These are phyloP conservation scores for Beauveria medogensis DNA, from an alignment of 2,329 filamentous ascomycete genomes.

Conservation along the genomic window DNA sequence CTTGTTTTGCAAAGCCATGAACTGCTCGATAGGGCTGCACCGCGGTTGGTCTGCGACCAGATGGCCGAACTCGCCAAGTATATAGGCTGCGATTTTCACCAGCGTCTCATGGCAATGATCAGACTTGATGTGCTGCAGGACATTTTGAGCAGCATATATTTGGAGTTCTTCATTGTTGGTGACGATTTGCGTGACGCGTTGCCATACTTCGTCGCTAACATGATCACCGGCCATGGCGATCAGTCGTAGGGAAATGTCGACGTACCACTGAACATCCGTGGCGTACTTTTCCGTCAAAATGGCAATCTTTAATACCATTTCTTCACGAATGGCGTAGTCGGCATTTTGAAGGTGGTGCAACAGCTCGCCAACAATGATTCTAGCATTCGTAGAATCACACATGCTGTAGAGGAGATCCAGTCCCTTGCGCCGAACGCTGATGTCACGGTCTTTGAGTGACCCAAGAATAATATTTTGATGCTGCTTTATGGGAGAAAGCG, in stretches of 20 bases:
- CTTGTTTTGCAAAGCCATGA: constrained; percentile 84
- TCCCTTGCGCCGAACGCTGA: constrained; percentile 92
- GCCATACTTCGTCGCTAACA: constrained; percentile 98
- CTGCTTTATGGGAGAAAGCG: constrained; percentile 93
- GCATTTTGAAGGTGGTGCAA: constrained; percentile 91
- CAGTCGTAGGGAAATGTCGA: constrained; percentile 89
- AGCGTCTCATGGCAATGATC: constrained; percentile 94
- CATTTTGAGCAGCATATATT: constrained; percentile 90
- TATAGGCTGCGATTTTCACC: constrained; percentile 95
- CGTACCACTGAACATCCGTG: constrained; percentile 98
- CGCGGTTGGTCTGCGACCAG: constrained; percentile 85
- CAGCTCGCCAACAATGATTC: constrained; percentile 86
- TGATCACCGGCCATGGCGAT: constrained; percentile 97
- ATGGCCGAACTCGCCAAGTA: constrained; percentile 94
- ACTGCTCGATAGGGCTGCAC: constrained; percentile 95
- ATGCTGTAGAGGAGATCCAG: constrained; percentile 97
- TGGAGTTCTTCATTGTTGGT: constrained; percentile 99
- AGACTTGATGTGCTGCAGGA: constrained; percentile 82
- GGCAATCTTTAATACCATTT: constrained; percentile 98
- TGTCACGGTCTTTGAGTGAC: constrained; percentile 89
- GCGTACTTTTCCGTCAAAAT: constrained; percentile 98
- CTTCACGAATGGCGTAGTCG: constrained; percentile 95
- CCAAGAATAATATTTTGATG: constrained; percentile 95
- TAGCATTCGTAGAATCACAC: constrained; percentile 94
- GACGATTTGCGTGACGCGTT: constrained; percentile 95